Base-by-base conservation (phyloP, 768 basidiomycete species). In the Rhizopogon salebrosus region DNA sequence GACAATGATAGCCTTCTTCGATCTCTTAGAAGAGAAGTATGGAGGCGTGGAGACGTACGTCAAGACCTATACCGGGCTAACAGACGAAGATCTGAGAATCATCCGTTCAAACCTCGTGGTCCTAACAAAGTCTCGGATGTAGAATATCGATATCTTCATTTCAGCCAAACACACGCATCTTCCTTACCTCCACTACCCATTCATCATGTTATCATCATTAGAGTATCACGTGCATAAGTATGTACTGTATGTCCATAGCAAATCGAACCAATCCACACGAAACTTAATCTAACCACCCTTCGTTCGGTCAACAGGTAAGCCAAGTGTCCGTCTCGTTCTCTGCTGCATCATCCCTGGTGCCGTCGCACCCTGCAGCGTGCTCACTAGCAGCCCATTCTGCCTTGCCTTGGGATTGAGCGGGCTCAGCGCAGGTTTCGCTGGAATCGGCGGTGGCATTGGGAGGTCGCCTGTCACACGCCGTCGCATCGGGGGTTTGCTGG, bases 1-100 rank as follows among this genome's bases (percentile, higher is more conserved):
- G 60, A 89, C 87, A 1, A 92, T 92, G 89, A 57, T 73, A n/a
- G 82, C 84, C 1, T 86, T 87, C 60, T 72, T 92, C 13, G 60
- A 72, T 14, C 68, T 89, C 41, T 59, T 92, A 6, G 70, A 81
- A 23, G 74, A 79, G 41, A 79, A 79, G 54, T 92, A 89, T 58
- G 82, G 82, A 1, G 87, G 88, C 22, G 83, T 76, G 1, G 82
- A 87, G 59, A 72, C 63, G 48, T 92, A 92, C 58, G 61, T 81
- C 8, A 80, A 75, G 67, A 64, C 72, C 10, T 78, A 78, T 59
- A 69, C 80, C n/a, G 75, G 73, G 10, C 74, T 92, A 45, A 75
- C 77, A 4, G 80, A 85, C 54, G 80, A 79, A 14, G 90, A 92
- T 56, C 75, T 90, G 57, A 60, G 62, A 18, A 74, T 61, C 16